Evolutionary conservation across 192 early-diverging fungal genomes (phyloP).

Genomic region (Coemansia reversa): DNA sequence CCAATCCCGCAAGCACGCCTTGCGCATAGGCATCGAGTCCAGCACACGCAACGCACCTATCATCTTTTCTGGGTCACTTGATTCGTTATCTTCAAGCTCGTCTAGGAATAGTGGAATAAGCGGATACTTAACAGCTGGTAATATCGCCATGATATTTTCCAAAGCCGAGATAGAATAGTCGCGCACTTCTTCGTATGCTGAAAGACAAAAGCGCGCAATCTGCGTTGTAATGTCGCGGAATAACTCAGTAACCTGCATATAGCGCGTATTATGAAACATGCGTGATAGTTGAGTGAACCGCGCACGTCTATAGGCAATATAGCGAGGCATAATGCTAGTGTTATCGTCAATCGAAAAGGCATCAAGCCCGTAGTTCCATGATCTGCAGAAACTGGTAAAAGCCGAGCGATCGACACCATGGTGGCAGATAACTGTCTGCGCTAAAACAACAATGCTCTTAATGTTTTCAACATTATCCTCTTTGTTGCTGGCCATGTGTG

Average conservation of each 20-base stretch:
- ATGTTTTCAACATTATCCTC: slow-evolving; percentile 80
- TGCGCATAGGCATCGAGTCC: slow-evolving; percentile 28
- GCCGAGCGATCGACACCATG: slow-evolving; percentile 28
- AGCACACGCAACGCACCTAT: slow-evolving; percentile 45
- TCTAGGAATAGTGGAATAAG: slow-evolving; percentile 43
- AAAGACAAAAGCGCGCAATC: slow-evolving; percentile 40
- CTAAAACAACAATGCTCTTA: slow-evolving; percentile 64
- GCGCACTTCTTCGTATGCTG: slow-evolving; percentile 47
- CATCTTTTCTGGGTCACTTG: slow-evolving; percentile 49
- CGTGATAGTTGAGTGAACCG: slow-evolving; percentile 29
- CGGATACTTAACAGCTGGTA: slow-evolving; percentile 39
- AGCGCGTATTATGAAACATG: slow-evolving; percentile 47
- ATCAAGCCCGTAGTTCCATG: slow-evolving; percentile 38
- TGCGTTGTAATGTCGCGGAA: slow-evolving; percentile 16
- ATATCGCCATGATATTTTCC: slow-evolving; percentile 27
- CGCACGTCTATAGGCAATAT: slow-evolving; percentile 25
- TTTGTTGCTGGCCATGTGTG: slow-evolving; percentile 37
- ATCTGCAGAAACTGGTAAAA: slow-evolving; percentile 10
- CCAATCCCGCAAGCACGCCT: slow-evolving; percentile 35
- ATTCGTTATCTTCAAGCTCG: slow-evolving; percentile 32
- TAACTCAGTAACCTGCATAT: slow-evolving; percentile 18
- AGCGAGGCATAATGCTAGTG: slow-evolving; percentile 28
- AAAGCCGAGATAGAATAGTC: slow-evolving; percentile 31
- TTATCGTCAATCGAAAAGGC: slow-evolving; percentile 33
- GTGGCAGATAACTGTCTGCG: slow-evolving; percentile 35